Percentiles rank a stretch among this genome's conserved stretches.
Conservation (phyloP, 2,329 filamentous ascomycete species). For the Fusarium armeniacum region DNA sequence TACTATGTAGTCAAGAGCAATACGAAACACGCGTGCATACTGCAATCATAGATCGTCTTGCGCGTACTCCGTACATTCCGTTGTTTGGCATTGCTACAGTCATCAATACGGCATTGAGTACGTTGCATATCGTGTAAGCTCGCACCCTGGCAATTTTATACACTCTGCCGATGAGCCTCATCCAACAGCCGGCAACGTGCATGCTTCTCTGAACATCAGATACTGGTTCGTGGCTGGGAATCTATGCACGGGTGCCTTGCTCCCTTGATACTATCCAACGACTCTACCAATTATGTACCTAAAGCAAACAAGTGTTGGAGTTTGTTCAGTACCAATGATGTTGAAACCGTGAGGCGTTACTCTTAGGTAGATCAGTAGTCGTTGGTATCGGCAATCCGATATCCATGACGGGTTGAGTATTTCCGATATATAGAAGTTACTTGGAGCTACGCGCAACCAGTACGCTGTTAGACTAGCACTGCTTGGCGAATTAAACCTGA, state of each 20-base stretch:
- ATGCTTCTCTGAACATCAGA: not conserved
- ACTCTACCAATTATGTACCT: not conserved
- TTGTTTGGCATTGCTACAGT: not conserved
- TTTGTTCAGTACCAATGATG: not conserved
- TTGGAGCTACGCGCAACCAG: not conserved
- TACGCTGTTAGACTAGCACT: not conserved
- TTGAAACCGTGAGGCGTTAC: too few species aligned
- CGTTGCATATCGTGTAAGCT: not conserved
- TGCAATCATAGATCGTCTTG: not conserved
- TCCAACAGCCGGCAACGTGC: not conserved
- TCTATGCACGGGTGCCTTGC: not conserved
- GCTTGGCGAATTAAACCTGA: not conserved
- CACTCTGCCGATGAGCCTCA: slow-evolving; percentile 7
- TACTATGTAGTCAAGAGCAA: not conserved
- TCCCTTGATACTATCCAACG: not conserved
- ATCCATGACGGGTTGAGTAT: not conserved
- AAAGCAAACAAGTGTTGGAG: not conserved
- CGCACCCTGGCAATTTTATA: not conserved
- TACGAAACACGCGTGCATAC: not conserved
- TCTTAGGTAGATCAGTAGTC: not conserved
- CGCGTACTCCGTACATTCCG: not conserved
- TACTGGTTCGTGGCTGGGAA: not conserved
- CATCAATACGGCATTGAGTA: not conserved
- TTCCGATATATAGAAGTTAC: not conserved
- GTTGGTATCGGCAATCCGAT: not conserved